phyloP scores from a whole-genome alignment of 129 eudicot species.

The Scalesia atractyloides region DNA sequence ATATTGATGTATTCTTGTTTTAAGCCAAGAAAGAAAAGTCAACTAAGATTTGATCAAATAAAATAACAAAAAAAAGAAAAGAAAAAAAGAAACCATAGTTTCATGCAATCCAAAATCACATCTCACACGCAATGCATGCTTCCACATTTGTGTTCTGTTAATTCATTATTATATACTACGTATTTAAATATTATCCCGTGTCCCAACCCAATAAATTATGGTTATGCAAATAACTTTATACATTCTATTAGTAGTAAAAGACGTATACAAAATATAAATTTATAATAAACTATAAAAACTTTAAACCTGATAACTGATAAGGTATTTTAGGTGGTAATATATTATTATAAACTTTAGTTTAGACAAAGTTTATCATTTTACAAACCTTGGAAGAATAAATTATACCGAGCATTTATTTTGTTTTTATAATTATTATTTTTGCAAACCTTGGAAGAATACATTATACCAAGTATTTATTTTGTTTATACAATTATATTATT shows the following conservation, averaged over 20 bases:
- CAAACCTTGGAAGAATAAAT: too few species aligned
- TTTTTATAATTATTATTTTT: not conserved
- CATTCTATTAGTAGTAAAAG: too few species aligned
- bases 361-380: too few species aligned
- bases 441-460: too few species aligned
- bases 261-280: too few species aligned
- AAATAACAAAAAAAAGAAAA: too few species aligned
- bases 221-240: not conserved
- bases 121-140: constrained; percentile 33
- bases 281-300: too few species aligned
- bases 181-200: not conserved
- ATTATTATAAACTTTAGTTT: too few species aligned
- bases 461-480: too few species aligned
- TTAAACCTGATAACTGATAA: too few species aligned
- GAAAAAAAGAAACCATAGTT: not conserved
- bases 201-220: not conserved
- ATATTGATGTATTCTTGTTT: constrained; percentile 17
- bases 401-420: too few species aligned
- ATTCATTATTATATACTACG: not conserved
- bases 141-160: constrained; percentile 18
- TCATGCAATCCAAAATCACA: constrained; percentile 26
- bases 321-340: too few species aligned
- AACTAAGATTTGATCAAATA: constrained; percentile 23
- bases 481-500: not conserved
- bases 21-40: constrained; percentile 34